phyloP scores from a whole-genome alignment of 2,329 filamentous ascomycete genomes.

The Penicillium oxalicum region DNA sequence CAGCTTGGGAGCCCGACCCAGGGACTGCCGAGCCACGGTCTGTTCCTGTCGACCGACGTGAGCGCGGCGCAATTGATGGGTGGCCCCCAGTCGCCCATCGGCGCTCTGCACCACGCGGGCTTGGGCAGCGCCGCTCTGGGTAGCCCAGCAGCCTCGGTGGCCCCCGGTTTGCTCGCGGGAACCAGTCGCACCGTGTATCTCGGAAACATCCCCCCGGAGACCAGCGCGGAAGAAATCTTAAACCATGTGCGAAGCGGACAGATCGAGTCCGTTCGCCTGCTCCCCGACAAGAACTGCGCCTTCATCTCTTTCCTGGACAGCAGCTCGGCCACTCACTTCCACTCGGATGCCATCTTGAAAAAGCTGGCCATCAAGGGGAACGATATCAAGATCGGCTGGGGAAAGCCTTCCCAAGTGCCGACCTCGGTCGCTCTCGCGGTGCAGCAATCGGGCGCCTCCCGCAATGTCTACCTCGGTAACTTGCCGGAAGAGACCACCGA shows the following conservation, averaged over 20 bases:
- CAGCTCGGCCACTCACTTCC: conserved; percentile 96
- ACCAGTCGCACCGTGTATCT: conserved; percentile 96
- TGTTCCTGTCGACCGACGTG: conserved; percentile 84
- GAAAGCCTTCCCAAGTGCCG: conserved; percentile 95
- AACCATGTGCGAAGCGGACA: conserved; percentile 94
- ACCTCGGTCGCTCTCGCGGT: conserved; percentile 96
- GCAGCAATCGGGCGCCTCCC: conserved; percentile 91
- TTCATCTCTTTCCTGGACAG: conserved; percentile 99
- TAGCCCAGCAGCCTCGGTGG: conserved; percentile 66
- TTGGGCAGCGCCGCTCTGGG: conserved; percentile 55
- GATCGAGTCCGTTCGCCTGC: conserved; percentile 94
- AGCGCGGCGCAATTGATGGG: conserved; percentile 74
- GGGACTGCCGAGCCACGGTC: conserved; percentile 62
- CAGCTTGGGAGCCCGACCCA: conserved; percentile 68
- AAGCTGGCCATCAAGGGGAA: conserved; percentile 98
- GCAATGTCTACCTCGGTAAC: conserved; percentile 95
- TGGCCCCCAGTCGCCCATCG: conserved; percentile 78
- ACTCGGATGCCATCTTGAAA: conserved; percentile 99
- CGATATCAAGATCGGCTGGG: conserved; percentile 99
- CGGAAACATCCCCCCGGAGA: conserved; percentile 97
- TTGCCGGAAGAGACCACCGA: conserved; percentile 83
- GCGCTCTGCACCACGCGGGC: conserved; percentile 55
- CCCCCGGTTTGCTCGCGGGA: conserved; percentile 74
- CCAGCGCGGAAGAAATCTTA: conserved; percentile 90
- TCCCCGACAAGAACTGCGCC: conserved; percentile 98